Percentiles rank a stretch among this genome's conserved stretches.
These are phyloP conservation scores for Russula virescens DNA, from an alignment of 768 basidiomycete genomes.

Conservation along the genomic window DNA sequence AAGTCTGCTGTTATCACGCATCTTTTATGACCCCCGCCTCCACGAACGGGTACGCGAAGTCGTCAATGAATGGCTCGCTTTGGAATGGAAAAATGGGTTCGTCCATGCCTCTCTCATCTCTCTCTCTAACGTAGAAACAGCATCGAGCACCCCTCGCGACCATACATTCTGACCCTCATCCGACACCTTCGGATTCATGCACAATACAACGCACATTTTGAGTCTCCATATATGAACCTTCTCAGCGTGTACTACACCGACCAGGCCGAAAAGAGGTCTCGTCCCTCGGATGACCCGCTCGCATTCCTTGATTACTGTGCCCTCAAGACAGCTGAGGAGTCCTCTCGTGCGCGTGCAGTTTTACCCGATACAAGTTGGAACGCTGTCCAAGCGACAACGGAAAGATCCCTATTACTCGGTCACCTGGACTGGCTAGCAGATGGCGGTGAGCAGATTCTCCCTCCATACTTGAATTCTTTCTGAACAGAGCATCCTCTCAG, in stretches of 20 bases:
- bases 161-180: slow-evolving; percentile 46
- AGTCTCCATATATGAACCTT: slow-evolving; percentile 46
- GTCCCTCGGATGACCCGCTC: slow-evolving; percentile 40
- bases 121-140: slow-evolving; percentile 27
- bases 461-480: background rate
- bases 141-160: slow-evolving; percentile 36
- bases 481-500: slow-evolving; percentile 31
- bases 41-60: background rate
- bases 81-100: slow-evolving; percentile 21
- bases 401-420: slow-evolving; percentile 44
- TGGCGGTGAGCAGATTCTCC: slow-evolving; percentile 30
- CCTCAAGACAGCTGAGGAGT: slow-evolving; percentile 50
- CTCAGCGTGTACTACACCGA: slow-evolving; percentile 48
- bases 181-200: slow-evolving; percentile 50
- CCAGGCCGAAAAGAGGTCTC: slow-evolving; percentile 42
- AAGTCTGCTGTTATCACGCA: background rate
- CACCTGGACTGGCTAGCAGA: slow-evolving; percentile 41
- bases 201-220: slow-evolving; percentile 51
- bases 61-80: slow-evolving; percentile 19
- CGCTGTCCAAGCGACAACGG: slow-evolving; percentile 47
- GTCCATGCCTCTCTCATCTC: background rate
- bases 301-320: slow-evolving; percentile 49
- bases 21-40: slow-evolving; percentile 13
- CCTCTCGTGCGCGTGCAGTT: slow-evolving; percentile 45
- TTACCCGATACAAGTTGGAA: slow-evolving; percentile 47